Percentiles rank a stretch among this genome's conserved stretches.
Conservation (phyloP, 1,284 basidiomycete genomes). For the Ustilago shanxiensis region DNA sequence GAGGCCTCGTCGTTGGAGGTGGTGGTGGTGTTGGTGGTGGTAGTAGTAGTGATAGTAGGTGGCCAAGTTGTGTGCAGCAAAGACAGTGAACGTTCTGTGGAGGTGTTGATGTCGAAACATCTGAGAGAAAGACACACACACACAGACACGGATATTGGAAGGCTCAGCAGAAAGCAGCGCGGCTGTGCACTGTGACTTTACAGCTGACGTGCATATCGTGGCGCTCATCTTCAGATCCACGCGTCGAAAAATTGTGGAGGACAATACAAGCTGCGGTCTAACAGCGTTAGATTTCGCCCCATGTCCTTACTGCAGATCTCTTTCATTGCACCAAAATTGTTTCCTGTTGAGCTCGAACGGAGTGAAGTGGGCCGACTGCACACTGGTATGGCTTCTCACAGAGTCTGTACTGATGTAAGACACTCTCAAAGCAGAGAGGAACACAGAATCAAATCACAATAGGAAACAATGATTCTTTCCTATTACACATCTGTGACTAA, state of each 20-base stretch:
- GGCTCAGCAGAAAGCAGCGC: conserved; percentile 1
- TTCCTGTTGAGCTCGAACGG: background rate
- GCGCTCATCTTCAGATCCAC: conserved; percentile 7
- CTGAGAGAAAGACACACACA: background rate
- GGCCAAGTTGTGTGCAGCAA: background rate
- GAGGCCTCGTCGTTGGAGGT: background rate
- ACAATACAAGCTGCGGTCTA: background rate
- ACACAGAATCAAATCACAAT: background rate
- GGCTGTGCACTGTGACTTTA: background rate
- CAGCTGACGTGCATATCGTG: conserved; percentile 12
- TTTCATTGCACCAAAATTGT: background rate
- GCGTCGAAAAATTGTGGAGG: conserved; percentile 14
- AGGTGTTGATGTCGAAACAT: conserved; percentile 39
- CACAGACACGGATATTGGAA: background rate
- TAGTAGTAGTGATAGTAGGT: background rate
- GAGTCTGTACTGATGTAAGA: background rate
- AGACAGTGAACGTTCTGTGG: conserved; percentile 6
- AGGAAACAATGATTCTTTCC: background rate
- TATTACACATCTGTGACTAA: background rate
- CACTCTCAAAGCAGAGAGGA: background rate
- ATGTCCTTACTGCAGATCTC: no score
- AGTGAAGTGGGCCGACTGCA: background rate
- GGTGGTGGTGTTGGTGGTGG: no score
- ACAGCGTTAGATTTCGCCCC: background rate
- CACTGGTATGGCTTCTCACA: background rate